Evolutionary conservation across 768 basidiomycete species (phyloP).

Genomic region (Boletales sp.): DNA sequence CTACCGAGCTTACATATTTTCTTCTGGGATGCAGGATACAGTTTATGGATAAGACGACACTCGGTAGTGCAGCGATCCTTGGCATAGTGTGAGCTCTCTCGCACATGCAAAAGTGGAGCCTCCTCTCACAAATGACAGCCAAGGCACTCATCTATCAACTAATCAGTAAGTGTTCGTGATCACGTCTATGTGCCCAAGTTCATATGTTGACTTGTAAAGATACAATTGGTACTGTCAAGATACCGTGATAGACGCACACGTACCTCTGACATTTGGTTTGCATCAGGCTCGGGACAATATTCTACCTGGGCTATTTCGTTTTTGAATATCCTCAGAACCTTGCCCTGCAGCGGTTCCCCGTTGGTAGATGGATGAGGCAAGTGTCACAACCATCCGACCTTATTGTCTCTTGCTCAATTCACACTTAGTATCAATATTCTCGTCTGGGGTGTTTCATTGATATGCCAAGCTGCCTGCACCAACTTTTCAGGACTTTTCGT

Average conservation of each 20-base stretch:
- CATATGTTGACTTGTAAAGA: slow-evolving; percentile 29
- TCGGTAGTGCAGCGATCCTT: slow-evolving; percentile 64
- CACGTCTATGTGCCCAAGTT: not conserved
- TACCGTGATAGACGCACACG: too few relatives aligned
- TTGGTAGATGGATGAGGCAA: slow-evolving; percentile 80
- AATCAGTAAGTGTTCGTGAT: slow-evolving; percentile 48
- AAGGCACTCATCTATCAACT: slow-evolving; percentile 58
- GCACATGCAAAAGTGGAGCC: not conserved
- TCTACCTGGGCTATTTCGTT: slow-evolving; percentile 65
- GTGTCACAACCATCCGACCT: not conserved
- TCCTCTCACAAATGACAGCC: slow-evolving; percentile 31
- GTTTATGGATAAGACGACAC: slow-evolving; percentile 74
- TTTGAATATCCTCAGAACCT: slow-evolving; percentile 78
- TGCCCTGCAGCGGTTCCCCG: slow-evolving; percentile 67
- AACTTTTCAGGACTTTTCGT: slow-evolving; percentile 46
- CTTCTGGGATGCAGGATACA: slow-evolving; percentile 48
- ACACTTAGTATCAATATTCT: slow-evolving; percentile 51
- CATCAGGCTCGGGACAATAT: slow-evolving; percentile 68
- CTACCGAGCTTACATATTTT: not conserved
- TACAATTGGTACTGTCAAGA: slow-evolving; percentile 54
- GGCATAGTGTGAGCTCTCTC: slow-evolving; percentile 53
- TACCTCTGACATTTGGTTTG: too few relatives aligned
- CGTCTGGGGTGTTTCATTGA: slow-evolving; percentile 60
- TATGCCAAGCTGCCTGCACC: slow-evolving; percentile 64
- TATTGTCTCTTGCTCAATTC: slow-evolving; percentile 39